Base-by-base conservation (phyloP, 2,329 filamentous ascomycete species). In the Fusarium circinatum region DNA sequence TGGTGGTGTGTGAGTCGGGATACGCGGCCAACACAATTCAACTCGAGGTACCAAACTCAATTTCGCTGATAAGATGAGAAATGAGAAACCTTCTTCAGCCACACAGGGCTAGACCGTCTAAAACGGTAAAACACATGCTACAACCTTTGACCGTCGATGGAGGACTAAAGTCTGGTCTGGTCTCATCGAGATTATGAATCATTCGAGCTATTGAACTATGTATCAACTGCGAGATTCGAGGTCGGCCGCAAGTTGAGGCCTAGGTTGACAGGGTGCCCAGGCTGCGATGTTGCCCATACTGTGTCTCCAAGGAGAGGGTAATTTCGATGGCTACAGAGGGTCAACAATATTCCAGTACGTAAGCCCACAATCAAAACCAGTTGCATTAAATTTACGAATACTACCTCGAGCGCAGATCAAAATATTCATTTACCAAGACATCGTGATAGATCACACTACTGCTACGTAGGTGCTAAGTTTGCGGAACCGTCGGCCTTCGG, bases 21-120 rank as follows among this genome's bases (percentile, higher is more conserved):
- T 49, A 52, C 65, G 39, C 52, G 36, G 48, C 52, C 65, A 61
- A 41, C 39, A 42, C 42, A 62, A 47, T 64, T 54, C 44, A 64
- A 64, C 61, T 64, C 52, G 59, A 70, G 65, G 67, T 51, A 74
- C 71, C 47, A 58, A 76, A 74, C 65, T 76, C 67, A 74, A 73
- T 64, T 55, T 67, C 47, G 54, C 59, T 45, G 42, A 34, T 36
- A 57, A 57, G 38, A 36, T 36, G 55, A 49, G 41, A 26, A 36
- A 49, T 49, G 28, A 28, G 52, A 65, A 62, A 39, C 28, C n/a
- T 56, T 70, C 39, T 45, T 45, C 60, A 61, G 56, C 62, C 62
- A 74, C 62, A 44, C 54, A 52, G 48, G 73, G 60, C 64, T 73
- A 59, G 68, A 64, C 55, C 56, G 52, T 76, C 62, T 55, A 62